A percentile compares a stretch with the other conserved stretches of the same genome.
Evolutionary conservation across 2,329 filamentous ascomycete species (phyloP).

Genomic region (Chrysosporium queenslandicum): DNA sequence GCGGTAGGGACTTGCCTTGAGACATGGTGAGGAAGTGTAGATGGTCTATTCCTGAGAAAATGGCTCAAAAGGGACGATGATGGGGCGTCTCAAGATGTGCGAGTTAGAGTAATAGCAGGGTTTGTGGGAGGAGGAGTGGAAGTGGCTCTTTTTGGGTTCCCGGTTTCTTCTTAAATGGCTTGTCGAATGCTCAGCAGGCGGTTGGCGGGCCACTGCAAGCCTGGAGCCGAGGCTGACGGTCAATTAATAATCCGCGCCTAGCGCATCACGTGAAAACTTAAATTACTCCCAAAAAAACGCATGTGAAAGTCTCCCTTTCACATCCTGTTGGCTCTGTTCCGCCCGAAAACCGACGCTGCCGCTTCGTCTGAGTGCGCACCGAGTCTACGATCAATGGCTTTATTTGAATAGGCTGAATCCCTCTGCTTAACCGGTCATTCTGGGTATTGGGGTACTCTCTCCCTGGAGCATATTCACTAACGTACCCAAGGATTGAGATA

Average conservation of each 20-base stretch:
- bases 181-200: not conserved
- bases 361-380: too few relatives aligned
- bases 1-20: constrained; percentile 28
- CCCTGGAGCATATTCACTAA: too few relatives aligned
- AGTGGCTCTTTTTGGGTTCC: not conserved
- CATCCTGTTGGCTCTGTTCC: not conserved
- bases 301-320: constrained; percentile 2
- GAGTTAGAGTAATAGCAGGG: not conserved
- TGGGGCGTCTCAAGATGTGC: not conserved
- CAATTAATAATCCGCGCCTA: constrained; percentile 20
- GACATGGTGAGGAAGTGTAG: constrained; percentile 30
- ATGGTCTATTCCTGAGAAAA: not conserved
- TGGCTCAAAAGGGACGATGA: not conserved
- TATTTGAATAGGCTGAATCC: too few relatives aligned
- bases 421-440: too few relatives aligned
- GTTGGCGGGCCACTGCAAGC: constrained; percentile 16
- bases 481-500: too few relatives aligned
- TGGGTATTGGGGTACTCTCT: too few relatives aligned
- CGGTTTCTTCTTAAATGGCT: constrained; percentile 13
- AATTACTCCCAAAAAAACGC: not conserved
- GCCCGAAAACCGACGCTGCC: not conserved
- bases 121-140: not conserved
- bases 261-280: constrained; percentile 7
- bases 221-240: constrained; percentile 28
- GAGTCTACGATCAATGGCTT: too few relatives aligned